Percentiles rank a stretch among this genome's conserved stretches.
Conservation (phyloP, 169 alveolate genomes). For the Eimeria sp. region DNA sequence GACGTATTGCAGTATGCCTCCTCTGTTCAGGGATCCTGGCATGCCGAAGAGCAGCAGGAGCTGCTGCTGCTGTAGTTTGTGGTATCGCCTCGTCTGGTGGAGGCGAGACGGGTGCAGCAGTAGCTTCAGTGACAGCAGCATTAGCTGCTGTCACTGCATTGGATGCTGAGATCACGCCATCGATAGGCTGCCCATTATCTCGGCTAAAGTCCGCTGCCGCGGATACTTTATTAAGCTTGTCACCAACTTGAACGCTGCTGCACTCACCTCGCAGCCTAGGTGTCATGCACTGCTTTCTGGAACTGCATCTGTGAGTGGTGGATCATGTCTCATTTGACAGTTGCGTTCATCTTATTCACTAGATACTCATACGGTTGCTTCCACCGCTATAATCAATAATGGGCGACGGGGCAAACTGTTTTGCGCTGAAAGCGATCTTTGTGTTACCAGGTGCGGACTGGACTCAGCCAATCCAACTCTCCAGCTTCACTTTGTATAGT, state of each 20-base stretch:
- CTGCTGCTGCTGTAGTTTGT: background rate
- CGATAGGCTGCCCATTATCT: constrained; percentile 30
- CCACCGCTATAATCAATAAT: too few relatives aligned
- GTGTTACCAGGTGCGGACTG: background rate
- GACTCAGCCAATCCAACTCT: too few relatives aligned
- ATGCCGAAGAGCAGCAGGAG: constrained; percentile 14
- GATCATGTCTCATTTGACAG: too few relatives aligned
- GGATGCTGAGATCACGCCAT: constrained; percentile 41
- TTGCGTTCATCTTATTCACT: too few relatives aligned
- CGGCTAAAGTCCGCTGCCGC: constrained; percentile 19
- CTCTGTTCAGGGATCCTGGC: constrained; percentile 16
- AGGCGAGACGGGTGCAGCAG: background rate
- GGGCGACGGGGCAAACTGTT: too few relatives aligned
- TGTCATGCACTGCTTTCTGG: too few relatives aligned
- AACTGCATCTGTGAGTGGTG: too few relatives aligned
- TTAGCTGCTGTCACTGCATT: constrained; percentile 17
- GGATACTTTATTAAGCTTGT: too few relatives aligned
- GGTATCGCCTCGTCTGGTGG: background rate
- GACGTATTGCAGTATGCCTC: constrained; percentile 50
- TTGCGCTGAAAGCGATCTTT: too few relatives aligned
- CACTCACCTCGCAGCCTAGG: too few relatives aligned
- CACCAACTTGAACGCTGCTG: too few relatives aligned
- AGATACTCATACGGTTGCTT: too few relatives aligned
- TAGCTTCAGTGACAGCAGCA: constrained; percentile 15
- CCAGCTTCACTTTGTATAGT: background rate